Evolutionary conservation across 495 filamentous ascomycete species (phyloP).

Genomic region (Talaromyces nanjingensis): DNA sequence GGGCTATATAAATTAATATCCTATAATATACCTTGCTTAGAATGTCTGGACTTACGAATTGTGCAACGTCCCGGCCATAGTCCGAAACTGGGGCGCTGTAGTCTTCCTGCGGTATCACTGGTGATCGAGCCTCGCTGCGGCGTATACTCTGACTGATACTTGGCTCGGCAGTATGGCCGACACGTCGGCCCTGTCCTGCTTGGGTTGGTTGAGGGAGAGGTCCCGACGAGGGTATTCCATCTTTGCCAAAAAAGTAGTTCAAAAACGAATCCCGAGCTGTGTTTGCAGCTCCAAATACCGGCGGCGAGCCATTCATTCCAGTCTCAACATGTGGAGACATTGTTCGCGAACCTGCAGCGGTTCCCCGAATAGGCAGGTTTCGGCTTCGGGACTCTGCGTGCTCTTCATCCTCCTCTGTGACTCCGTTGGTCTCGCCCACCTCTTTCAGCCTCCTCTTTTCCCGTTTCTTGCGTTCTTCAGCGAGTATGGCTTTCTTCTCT

Average conservation of each 20-base stretch:
- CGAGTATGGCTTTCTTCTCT: constrained; percentile 70
- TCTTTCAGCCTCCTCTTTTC: constrained; percentile 79
- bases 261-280: constrained; percentile 77
- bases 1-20: constrained; percentile 30
- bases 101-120: constrained; percentile 34
- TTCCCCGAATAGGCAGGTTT: constrained; percentile 49
- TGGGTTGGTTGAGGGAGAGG: constrained; percentile 20
- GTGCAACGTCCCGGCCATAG: constrained; percentile 43
- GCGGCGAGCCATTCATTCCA: constrained; percentile 66
- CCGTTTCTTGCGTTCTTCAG: constrained; percentile 76
- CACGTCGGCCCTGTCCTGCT: constrained; percentile 52
- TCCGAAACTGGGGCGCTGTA: constrained; percentile 25
- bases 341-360: constrained; percentile 61
- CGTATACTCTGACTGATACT: constrained; percentile 79
- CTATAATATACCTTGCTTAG: neutral
- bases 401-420: constrained; percentile 67
- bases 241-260: constrained; percentile 98
- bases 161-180: constrained; percentile 66
- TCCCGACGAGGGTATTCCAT: constrained; percentile 43
- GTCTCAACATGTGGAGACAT: constrained; percentile 72
- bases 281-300: constrained; percentile 48
- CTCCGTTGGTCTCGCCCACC: constrained; percentile 67
- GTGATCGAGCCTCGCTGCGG: constrained; percentile 54
- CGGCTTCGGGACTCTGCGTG: constrained; percentile 39
- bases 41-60: constrained; percentile 49